A percentile compares a stretch with the other conserved stretches of the same genome.
Evolutionary conservation across 306 rosid genomes (phyloP).

Genomic region (Elaeagnus macrophylla): DNA sequence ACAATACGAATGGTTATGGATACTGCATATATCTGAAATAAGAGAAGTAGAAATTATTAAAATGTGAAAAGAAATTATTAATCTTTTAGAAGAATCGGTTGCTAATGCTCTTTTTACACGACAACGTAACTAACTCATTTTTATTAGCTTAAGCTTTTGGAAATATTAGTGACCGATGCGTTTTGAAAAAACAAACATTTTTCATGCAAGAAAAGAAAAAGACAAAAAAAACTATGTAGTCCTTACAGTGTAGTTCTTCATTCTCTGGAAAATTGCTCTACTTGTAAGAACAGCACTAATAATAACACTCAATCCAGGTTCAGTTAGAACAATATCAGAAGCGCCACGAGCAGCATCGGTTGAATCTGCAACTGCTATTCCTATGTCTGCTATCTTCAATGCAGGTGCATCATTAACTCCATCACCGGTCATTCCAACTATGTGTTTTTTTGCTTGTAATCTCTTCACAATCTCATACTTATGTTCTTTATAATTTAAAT

Average conservation of each 20-base stretch:
- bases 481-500: slow-evolving; percentile 43
- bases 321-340: slow-evolving; percentile 70
- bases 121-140: too few species aligned
- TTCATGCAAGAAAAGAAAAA: slow-evolving; percentile 4
- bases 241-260: slow-evolving; percentile 69
- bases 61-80: too few species aligned
- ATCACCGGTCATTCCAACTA: slow-evolving; percentile 84
- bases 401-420: slow-evolving; percentile 80
- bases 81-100: too few species aligned
- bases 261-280: slow-evolving; percentile 68
- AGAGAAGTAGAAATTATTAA: not conserved
- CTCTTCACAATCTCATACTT: slow-evolving; percentile 73
- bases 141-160: slow-evolving; percentile 3
- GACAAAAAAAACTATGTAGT: not conserved
- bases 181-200: slow-evolving; percentile 1
- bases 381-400: slow-evolving; percentile 69
- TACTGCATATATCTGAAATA: slow-evolving; percentile 63
- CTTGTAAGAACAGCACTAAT: slow-evolving; percentile 72
- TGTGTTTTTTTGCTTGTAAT: slow-evolving; percentile 60
- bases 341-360: slow-evolving; percentile 74
- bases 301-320: slow-evolving; percentile 75
- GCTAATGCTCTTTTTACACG: too few species aligned
- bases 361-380: slow-evolving; percentile 71
- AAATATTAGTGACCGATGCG: slow-evolving; percentile 4
- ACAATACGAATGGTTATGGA: slow-evolving; percentile 76